phyloP scores from a whole-genome alignment of 23 red algal species.

The Pyropia haitanensis region DNA sequence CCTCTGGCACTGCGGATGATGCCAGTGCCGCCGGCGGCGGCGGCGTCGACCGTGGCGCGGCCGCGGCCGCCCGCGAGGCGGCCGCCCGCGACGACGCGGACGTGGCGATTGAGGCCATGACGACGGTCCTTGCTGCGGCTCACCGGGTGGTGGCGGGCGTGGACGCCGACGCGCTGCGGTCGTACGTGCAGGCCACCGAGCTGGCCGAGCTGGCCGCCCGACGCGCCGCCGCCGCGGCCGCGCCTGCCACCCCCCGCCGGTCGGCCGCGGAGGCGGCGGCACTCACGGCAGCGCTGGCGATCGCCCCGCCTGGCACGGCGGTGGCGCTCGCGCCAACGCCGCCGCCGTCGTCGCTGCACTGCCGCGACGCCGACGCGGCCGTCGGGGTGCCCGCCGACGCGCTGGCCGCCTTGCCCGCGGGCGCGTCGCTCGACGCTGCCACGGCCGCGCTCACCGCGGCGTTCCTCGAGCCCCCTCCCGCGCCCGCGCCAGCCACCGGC shows the following conservation, averaged over 20 bases:
- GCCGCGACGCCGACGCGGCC: not conserved
- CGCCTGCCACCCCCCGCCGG: not conserved
- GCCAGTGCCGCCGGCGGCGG: too few relatives aligned
- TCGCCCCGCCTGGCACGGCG: conserved; percentile 35
- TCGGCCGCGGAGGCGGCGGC: conserved; percentile 20
- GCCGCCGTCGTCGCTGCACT: not conserved
- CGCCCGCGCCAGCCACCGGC: too few relatives aligned
- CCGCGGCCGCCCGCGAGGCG: conserved; percentile 1
- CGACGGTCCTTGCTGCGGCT: conserved; percentile 15
- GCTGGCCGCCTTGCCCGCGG: too few relatives aligned
- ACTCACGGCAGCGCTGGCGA: conserved; percentile 21
- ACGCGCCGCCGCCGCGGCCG: not conserved
- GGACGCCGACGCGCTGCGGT: conserved; percentile 26
- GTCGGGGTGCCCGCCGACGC: too few relatives aligned
- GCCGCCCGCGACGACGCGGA: conserved; percentile 13
- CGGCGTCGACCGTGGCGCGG: not conserved
- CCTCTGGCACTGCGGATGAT: not conserved
- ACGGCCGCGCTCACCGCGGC: too few relatives aligned
- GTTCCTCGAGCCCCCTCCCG: too few relatives aligned
- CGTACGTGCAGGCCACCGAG: conserved; percentile 44
- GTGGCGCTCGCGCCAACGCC: conserved; percentile 18
- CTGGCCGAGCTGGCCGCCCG: conserved; percentile 33
- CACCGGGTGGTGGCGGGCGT: conserved; percentile 11
- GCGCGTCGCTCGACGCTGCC: too few relatives aligned
- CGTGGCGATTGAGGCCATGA: conserved; percentile 5